phyloP scores from a whole-genome alignment of 2,329 filamentous ascomycete species.

The Aureobasidium sp. region DNA sequence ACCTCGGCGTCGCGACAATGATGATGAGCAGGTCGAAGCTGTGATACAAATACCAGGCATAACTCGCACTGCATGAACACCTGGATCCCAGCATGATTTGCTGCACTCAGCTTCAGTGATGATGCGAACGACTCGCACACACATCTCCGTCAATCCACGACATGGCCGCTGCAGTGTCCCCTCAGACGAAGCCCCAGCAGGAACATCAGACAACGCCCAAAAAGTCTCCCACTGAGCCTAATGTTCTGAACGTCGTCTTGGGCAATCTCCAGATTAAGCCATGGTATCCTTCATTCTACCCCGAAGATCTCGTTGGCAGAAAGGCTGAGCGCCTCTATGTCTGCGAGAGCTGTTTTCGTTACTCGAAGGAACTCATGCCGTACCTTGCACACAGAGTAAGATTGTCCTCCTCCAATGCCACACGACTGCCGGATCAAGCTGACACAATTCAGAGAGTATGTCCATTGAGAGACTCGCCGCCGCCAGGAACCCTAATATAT shows the following conservation, averaged over 20 bases:
- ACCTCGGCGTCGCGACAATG: conserved; percentile 2
- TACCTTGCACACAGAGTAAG: conserved; percentile 32
- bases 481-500: conserved; percentile 70
- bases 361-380: conserved; percentile 53
- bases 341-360: conserved; percentile 91
- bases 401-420: neutral
- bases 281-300: conserved; percentile 90
- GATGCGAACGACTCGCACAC: neutral
- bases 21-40: neutral
- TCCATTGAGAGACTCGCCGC: conserved; percentile 33
- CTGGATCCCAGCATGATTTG: conserved; percentile 3
- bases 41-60: conserved; percentile 8
- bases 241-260: conserved; percentile 79
- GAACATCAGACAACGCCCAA: conserved; percentile 6
- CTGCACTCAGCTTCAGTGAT: neutral
- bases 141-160: conserved; percentile 2
- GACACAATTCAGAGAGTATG: conserved; percentile 36
- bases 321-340: conserved; percentile 61
- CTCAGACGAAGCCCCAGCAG: conserved; percentile 2
- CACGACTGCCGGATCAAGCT: conserved; percentile 21
- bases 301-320: conserved; percentile 52
- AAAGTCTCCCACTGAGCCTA: conserved; percentile 46
- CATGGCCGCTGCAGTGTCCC: conserved; percentile 13
- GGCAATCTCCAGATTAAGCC: conserved; percentile 78
- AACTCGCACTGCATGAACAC: conserved; percentile 4